These are phyloP conservation scores for Cylindrodendrum hubeiense DNA, from an alignment of 2,329 filamentous ascomycete genomes.

Conservation along the genomic window DNA sequence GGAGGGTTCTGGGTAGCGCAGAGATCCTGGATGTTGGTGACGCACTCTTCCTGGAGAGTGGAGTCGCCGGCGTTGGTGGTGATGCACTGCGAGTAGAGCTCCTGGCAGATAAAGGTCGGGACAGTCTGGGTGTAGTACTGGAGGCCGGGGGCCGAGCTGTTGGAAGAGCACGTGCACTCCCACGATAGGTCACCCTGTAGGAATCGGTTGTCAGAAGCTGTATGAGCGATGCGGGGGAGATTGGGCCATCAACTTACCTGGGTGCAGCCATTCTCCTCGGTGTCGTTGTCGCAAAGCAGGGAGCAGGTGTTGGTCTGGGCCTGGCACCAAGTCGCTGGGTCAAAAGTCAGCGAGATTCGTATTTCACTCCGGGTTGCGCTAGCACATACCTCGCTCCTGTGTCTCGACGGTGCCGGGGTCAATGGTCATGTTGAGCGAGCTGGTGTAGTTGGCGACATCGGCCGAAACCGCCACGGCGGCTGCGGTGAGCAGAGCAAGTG, in stretches of 20 bases:
- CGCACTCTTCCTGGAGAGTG: conserved; percentile 62
- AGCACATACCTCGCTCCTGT: conserved; percentile 54
- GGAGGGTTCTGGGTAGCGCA: conserved; percentile 57
- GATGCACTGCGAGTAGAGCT: conserved; percentile 63
- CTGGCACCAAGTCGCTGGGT: conserved; percentile 64
- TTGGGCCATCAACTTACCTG: conserved; percentile 52
- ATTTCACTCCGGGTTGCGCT: neutral
- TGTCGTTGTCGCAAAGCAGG: conserved; percentile 58
- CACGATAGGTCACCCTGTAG: conserved; percentile 58
- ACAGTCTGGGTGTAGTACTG: conserved; percentile 67
- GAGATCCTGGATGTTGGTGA: conserved; percentile 57
- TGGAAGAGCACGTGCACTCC: conserved; percentile 61
- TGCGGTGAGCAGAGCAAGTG: conserved; percentile 56
- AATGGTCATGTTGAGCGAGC: conserved; percentile 57
- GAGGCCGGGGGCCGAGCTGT: conserved; percentile 63
- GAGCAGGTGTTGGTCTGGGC: conserved; percentile 64
- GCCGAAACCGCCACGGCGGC: conserved; percentile 59
- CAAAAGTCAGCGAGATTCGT: conserved; percentile 25
- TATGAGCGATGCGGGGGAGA: neutral
- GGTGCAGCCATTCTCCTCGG: conserved; percentile 58
- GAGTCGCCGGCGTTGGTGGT: conserved; percentile 54
- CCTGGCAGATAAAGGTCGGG: conserved; percentile 64
- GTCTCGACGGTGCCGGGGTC: conserved; percentile 52
- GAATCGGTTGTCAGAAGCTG: conserved; percentile 18
- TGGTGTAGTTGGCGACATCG: conserved; percentile 58